These are phyloP conservation scores for Aspergillus cejpii DNA, from an alignment of 2,329 filamentous ascomycete species.

Conservation along the genomic window DNA sequence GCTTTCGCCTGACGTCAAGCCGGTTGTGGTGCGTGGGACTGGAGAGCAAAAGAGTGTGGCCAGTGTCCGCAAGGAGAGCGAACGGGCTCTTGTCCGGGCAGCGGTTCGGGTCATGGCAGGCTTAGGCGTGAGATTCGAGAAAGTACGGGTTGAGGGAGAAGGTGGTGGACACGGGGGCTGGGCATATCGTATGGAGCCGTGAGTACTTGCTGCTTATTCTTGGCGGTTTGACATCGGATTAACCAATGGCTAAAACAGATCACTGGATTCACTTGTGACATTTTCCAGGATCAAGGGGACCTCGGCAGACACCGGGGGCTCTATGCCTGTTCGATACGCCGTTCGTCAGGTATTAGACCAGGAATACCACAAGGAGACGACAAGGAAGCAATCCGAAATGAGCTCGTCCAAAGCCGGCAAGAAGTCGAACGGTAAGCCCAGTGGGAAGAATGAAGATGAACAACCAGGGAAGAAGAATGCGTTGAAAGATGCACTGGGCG, in stretches of 20 bases:
- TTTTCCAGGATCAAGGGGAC: conserved; percentile 47
- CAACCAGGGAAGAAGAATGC: conserved; percentile 20
- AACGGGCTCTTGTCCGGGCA: conserved; percentile 71
- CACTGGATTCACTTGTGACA: conserved; percentile 68
- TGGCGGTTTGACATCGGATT: not conserved
- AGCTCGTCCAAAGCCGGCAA: conserved; percentile 28
- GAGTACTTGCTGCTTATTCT: conserved; percentile 40
- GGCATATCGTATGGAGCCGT: conserved; percentile 94
- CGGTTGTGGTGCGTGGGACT: conserved; percentile 71
- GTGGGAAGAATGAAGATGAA: conserved; percentile 35
- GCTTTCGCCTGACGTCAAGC: conserved; percentile 82
- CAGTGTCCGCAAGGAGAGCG: conserved; percentile 78
- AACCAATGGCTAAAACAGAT: conserved; percentile 31
- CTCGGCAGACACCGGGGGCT: conserved; percentile 49
- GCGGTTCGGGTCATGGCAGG: conserved; percentile 79
- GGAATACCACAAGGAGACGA: conserved; percentile 70
- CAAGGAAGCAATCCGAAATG: conserved; percentile 57
- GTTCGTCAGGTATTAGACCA: conserved; percentile 89
- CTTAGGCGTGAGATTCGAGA: conserved; percentile 72
- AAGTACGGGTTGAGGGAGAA: conserved; percentile 68
- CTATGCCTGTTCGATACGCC: conserved; percentile 76
- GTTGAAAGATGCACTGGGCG: conserved; percentile 30
- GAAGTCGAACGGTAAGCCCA: conserved; percentile 22
- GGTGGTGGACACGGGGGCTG: conserved; percentile 57
- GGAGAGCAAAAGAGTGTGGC: conserved; percentile 62